Conservation (phyloP, 2,329 filamentous ascomycete species). For the Colletotrichum tanaceti region DNA sequence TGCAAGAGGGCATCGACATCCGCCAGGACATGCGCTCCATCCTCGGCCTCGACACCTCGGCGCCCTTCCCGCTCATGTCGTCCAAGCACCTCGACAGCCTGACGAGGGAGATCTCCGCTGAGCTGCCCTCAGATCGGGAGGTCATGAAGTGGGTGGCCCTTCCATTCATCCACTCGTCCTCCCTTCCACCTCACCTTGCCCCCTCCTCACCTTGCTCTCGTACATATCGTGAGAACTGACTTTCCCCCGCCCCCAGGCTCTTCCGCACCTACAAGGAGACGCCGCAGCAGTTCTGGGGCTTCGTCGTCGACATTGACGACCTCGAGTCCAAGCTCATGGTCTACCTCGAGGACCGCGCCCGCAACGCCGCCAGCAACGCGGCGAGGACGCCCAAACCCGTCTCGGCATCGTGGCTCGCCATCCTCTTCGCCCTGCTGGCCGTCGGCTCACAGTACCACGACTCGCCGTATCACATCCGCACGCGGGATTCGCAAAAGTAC, state of each 20-base stretch:
- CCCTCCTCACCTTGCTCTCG: not conserved
- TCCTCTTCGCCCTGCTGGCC: slow-evolving; percentile 73
- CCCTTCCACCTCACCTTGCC: not conserved
- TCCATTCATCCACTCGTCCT: no score
- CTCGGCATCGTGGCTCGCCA: slow-evolving; percentile 74
- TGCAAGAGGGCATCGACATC: slow-evolving; percentile 66
- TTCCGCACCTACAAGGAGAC: slow-evolving; percentile 76
- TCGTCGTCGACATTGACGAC: slow-evolving; percentile 74
- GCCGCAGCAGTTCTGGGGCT: slow-evolving; percentile 75
- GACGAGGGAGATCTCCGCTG: slow-evolving; percentile 69
- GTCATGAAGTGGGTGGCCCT: slow-evolving; percentile 70
- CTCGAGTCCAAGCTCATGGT: slow-evolving; percentile 73
- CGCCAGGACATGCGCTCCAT: slow-evolving; percentile 75
- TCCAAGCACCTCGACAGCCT: slow-evolving; percentile 69
- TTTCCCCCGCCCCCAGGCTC: slow-evolving; percentile 61
- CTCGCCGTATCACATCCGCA: slow-evolving; percentile 70
- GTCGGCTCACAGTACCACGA: slow-evolving; percentile 76
- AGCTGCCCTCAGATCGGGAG: slow-evolving; percentile 73
- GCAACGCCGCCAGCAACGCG: slow-evolving; percentile 62
- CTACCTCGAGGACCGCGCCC: slow-evolving; percentile 72
- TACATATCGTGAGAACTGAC: slow-evolving; percentile 15
- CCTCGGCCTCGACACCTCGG: slow-evolving; percentile 72
- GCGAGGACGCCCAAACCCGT: slow-evolving; percentile 62
- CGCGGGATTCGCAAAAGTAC: slow-evolving; percentile 69
- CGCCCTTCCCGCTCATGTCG: slow-evolving; percentile 76